A percentile compares a stretch with the other conserved stretches of the same genome.
These are phyloP conservation scores for Cyphellophora europaea DNA, from an alignment of 2,329 filamentous ascomycete genomes.

Conservation along the genomic window DNA sequence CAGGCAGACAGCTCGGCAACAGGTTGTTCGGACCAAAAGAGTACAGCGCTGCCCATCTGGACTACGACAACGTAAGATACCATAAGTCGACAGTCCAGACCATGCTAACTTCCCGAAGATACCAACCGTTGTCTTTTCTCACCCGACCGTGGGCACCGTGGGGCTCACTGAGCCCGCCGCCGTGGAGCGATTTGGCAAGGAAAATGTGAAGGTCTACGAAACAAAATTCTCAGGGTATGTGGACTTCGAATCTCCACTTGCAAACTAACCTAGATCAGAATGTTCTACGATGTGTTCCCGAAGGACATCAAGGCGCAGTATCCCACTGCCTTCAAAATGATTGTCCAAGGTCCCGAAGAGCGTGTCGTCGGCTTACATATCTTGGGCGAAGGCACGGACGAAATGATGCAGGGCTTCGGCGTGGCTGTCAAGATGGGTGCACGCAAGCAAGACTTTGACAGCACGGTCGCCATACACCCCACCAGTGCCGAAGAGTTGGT, in stretches of 20 bases:
- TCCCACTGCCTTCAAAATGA: conserved; percentile 42
- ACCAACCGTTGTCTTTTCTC: conserved; percentile 43
- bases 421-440: conserved; percentile 71
- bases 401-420: conserved; percentile 70
- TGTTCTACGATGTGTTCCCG: conserved; percentile 30
- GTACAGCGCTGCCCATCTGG: conserved; percentile 33
- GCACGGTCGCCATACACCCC: conserved; percentile 66
- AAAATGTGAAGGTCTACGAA: conserved; percentile 41
- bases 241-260: conserved; percentile 40
- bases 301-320: conserved; percentile 39
- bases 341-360: conserved; percentile 39
- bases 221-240: conserved; percentile 43
- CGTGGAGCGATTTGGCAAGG: conserved; percentile 36
- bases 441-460: conserved; percentile 68
- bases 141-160: conserved; percentile 40
- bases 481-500: conserved; percentile 64
- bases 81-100: background rate
- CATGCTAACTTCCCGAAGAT: conserved; percentile 24
- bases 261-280: too few species aligned
- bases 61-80: conserved; percentile 30
- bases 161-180: conserved; percentile 43
- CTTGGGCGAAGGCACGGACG: conserved; percentile 36
- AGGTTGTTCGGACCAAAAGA: conserved; percentile 40
- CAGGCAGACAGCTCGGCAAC: conserved; percentile 39
- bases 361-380: conserved; percentile 43